Evolutionary conservation across 768 basidiomycete genomes (phyloP).

Genomic region (Mycena polygramma): DNA sequence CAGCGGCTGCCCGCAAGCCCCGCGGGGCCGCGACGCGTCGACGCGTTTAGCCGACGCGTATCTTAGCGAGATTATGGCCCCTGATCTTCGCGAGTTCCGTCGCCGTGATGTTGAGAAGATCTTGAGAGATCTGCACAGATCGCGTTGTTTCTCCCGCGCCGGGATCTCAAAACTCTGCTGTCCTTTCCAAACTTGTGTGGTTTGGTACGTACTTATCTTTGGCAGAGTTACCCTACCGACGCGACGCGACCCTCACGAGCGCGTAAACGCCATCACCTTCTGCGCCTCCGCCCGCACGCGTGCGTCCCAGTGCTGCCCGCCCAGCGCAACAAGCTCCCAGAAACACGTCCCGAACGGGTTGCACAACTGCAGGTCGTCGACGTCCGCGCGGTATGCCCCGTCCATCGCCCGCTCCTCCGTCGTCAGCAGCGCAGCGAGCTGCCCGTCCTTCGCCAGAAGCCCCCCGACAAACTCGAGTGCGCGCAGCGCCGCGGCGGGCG

Average conservation of each 20-base stretch:
- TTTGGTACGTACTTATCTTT: no score
- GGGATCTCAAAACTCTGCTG: background rate
- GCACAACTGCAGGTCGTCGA: slow-evolving; percentile 90
- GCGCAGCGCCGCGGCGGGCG: slow-evolving; percentile 72
- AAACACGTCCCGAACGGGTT: slow-evolving; percentile 88
- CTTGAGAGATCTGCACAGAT: background rate
- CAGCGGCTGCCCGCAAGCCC: no score
- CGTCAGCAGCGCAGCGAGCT: slow-evolving; percentile 85
- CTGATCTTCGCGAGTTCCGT: background rate
- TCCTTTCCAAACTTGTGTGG: no score
- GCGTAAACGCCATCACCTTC: slow-evolving; percentile 63
- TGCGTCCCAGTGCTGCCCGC: slow-evolving; percentile 72
- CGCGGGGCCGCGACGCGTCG: no score
- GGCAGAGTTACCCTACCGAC: slow-evolving; percentile 9
- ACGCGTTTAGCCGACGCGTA: background rate
- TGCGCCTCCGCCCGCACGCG: slow-evolving; percentile 76
- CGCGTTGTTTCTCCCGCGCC: no score
- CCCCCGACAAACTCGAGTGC: slow-evolving; percentile 80
- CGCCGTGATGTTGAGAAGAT: background rate
- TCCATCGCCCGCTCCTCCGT: slow-evolving; percentile 89
- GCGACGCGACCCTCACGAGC: slow-evolving; percentile 44
- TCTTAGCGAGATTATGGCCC: background rate
- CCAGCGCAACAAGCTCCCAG: slow-evolving; percentile 84
- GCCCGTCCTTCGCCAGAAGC: slow-evolving; percentile 82
- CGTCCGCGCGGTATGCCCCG: slow-evolving; percentile 86